Evolutionary conservation across 805 yeast genomes (phyloP).

Genomic region (Lipomyces kockii): DNA sequence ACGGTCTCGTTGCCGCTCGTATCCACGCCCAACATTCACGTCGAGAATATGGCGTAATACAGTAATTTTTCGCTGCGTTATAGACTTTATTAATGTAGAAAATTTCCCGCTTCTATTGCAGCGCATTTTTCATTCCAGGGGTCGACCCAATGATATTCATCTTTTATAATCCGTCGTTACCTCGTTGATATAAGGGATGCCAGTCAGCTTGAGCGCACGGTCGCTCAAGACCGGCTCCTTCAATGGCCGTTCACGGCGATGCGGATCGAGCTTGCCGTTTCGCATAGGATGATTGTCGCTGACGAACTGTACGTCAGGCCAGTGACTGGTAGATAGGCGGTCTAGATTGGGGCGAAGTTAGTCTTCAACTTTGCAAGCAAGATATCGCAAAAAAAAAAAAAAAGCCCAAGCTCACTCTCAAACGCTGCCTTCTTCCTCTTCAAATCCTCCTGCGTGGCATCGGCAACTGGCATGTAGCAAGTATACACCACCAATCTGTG

Average conservation of each 20-base stretch:
- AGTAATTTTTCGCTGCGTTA: too few relatives aligned
- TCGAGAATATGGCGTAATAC: too few relatives aligned
- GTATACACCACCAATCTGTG: constrained; percentile 17
- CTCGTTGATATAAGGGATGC: constrained; percentile 19
- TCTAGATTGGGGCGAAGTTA: not conserved
- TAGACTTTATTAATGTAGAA: too few relatives aligned
- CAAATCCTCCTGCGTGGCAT: constrained; percentile 26
- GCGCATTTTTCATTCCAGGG: too few relatives aligned
- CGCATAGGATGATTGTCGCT: constrained; percentile 10
- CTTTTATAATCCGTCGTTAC: too few relatives aligned
- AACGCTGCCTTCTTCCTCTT: constrained; percentile 18
- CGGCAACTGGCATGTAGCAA: constrained; percentile 21
- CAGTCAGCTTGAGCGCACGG: constrained; percentile 22
- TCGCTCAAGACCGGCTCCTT: constrained; percentile 18
- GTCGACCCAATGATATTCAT: too few relatives aligned
- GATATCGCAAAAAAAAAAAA: not conserved
- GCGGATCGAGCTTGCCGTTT: constrained; percentile 14
- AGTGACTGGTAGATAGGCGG: constrained; percentile 17
- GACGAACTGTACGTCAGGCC: constrained; percentile 21
- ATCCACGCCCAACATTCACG: too few relatives aligned
- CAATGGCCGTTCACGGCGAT: constrained; percentile 16
- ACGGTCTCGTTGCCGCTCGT: too few relatives aligned
- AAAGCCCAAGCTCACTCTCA: constrained; percentile 8
- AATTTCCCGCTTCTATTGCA: too few relatives aligned
- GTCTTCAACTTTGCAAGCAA: not conserved